Evolutionary conservation across 2,329 filamentous ascomycete species (phyloP).

Genomic region (Epichloe uncinata): DNA sequence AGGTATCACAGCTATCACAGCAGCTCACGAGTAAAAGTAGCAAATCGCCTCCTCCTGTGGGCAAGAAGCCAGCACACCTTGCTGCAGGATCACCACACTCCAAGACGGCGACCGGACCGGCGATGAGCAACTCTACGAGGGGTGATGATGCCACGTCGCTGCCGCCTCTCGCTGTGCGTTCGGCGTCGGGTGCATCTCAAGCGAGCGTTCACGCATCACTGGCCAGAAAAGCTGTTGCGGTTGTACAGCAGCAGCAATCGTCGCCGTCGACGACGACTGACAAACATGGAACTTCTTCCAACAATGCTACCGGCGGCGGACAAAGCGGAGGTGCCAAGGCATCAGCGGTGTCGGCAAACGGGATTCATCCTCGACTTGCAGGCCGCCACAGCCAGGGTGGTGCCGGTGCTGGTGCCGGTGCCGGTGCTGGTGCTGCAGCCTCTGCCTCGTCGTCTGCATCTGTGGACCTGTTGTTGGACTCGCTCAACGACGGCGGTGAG

Average conservation of each 20-base stretch:
- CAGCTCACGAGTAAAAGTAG: constrained; percentile 18
- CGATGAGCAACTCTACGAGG: constrained; percentile 3
- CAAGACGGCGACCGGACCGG: constrained; percentile 10
- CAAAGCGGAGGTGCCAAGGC: constrained; percentile 10
- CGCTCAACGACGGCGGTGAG: too few species aligned
- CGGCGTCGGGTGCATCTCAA: constrained; percentile 2
- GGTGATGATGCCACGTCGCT: constrained; percentile 11
- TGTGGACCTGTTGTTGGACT: too few species aligned
- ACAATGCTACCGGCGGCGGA: constrained; percentile 4
- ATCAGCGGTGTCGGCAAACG: constrained; percentile 6
- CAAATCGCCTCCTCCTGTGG: constrained; percentile 42
- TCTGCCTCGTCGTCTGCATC: too few species aligned
- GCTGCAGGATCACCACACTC: constrained; percentile 16
- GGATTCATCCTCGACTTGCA: constrained; percentile 1
- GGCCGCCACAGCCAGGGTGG: constrained; percentile 1
- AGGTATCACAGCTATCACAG: constrained; percentile 19
- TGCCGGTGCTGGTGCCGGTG: not conserved
- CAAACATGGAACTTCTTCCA: not conserved
- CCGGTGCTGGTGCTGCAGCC: too few species aligned
- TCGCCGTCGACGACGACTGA: not conserved
- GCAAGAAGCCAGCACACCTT: constrained; percentile 49
- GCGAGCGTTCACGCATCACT: not conserved
- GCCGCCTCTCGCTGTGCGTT: constrained; percentile 5
- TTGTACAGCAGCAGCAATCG: constrained; percentile 1
- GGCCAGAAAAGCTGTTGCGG: constrained; percentile 1